These are phyloP conservation scores for Tetrahymena thermophila DNA, from an alignment of 73 alveolate genomes.

Conservation along the genomic window DNA sequence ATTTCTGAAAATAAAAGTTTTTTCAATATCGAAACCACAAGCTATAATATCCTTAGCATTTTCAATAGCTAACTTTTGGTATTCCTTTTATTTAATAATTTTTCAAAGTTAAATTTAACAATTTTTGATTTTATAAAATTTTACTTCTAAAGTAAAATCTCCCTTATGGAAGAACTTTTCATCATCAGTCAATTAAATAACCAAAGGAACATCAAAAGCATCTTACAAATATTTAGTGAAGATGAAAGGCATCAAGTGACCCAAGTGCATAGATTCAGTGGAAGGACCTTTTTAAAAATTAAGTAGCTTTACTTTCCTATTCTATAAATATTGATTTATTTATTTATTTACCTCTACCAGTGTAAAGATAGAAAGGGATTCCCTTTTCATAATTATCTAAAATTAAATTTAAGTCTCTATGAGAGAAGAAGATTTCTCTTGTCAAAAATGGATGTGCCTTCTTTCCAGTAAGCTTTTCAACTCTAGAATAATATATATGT, in stretches of 20 bases:
- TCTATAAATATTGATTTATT: not conserved
- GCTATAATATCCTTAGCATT: constrained; percentile 99
- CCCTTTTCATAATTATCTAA: constrained; percentile 84
- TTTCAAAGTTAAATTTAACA: not conserved
- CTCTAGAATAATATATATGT: not conserved
- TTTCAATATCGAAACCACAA: constrained; percentile 96
- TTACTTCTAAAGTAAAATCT: constrained; percentile 19
- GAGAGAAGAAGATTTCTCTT: constrained; percentile 98
- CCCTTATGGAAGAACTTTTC: constrained; percentile 93
- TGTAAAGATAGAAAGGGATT: constrained; percentile 92
- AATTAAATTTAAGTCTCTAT: constrained; percentile 88
- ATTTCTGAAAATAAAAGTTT: constrained; percentile 96
- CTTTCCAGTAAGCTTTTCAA: constrained; percentile 76
- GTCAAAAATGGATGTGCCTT: constrained; percentile 93
- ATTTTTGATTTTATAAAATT: not conserved
- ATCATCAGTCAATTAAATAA: constrained; percentile 97
- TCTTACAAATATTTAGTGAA: constrained; percentile 96
- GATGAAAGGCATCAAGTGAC: constrained; percentile 93
- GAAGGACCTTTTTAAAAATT: constrained; percentile 79
- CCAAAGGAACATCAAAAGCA: constrained; percentile 98
- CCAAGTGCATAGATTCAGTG: constrained; percentile 97
- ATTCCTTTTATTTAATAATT: constrained; percentile 38
- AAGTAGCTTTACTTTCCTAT: not conserved
- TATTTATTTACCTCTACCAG: constrained; percentile 70
- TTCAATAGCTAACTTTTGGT: constrained; percentile 77